These are phyloP conservation scores for Tephrocybe sp. DNA, from an alignment of 768 basidiomycete species.

Conservation along the genomic window DNA sequence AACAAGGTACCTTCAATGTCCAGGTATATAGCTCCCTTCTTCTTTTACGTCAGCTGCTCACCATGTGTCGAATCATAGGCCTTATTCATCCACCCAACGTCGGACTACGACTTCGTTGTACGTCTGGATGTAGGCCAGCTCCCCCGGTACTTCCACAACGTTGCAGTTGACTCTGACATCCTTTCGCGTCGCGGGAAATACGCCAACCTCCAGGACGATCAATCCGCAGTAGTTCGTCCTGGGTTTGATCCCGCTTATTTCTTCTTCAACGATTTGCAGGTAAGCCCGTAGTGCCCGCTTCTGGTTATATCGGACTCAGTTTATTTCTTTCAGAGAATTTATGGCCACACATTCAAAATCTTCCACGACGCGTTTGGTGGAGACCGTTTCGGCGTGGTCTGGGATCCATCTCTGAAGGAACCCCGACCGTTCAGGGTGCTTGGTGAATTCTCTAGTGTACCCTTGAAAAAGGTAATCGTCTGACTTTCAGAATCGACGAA, in stretches of 20 bases:
- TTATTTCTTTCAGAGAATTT: slow-evolving; percentile 53
- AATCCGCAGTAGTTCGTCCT: slow-evolving; percentile 42
- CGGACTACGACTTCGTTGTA: slow-evolving; percentile 85
- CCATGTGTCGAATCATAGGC: slow-evolving; percentile 40
- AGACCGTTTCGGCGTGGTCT: slow-evolving; percentile 75
- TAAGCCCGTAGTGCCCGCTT: slow-evolving; percentile 21
- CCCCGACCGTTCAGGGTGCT: slow-evolving; percentile 76
- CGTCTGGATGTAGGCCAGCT: slow-evolving; percentile 64
- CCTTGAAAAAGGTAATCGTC: slow-evolving; percentile 41
- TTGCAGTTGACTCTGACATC: slow-evolving; percentile 48
- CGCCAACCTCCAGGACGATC: slow-evolving; percentile 39
- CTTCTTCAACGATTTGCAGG: slow-evolving; percentile 73
- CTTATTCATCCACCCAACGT: slow-evolving; percentile 82
- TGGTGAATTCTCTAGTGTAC: slow-evolving; percentile 75
- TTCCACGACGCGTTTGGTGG: slow-evolving; percentile 89
- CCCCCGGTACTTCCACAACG: slow-evolving; percentile 74
- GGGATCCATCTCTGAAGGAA: slow-evolving; percentile 73
- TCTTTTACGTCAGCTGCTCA: neutral
- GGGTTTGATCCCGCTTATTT: slow-evolving; percentile 80
- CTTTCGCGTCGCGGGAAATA: slow-evolving; percentile 46
- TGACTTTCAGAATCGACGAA: neutral
- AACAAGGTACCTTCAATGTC: slow-evolving; percentile 51
- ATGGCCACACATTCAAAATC: slow-evolving; percentile 74
- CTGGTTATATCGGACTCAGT: neutral
- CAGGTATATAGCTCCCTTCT: slow-evolving; percentile 45